phyloP scores from a whole-genome alignment of 2,329 filamentous ascomycete genomes.

The Ciborinia camelliae region DNA sequence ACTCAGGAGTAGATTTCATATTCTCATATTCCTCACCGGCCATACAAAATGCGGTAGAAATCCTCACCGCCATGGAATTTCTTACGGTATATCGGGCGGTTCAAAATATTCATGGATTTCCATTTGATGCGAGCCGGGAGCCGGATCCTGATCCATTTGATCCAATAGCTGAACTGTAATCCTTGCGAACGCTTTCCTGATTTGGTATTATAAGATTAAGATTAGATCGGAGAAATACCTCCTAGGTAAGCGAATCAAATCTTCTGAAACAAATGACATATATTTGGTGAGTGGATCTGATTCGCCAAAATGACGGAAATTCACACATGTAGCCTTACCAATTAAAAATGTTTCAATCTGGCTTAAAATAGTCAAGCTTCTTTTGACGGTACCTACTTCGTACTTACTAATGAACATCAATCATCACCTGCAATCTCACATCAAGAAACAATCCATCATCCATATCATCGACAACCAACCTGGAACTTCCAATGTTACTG shows the following conservation, averaged over 20 bases:
- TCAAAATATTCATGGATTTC: no score
- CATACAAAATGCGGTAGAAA: no score
- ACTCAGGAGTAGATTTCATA: no score
- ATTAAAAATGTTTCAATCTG: neutral
- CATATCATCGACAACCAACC: neutral
- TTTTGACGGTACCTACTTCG: no score
- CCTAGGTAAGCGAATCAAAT: neutral
- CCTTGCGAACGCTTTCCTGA: neutral
- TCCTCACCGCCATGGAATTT: no score
- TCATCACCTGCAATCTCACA: no score
- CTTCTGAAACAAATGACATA: neutral
- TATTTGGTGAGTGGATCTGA: neutral
- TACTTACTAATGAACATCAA: neutral
- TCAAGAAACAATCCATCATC: neutral
- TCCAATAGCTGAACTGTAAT: neutral
- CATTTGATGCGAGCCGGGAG: no score
- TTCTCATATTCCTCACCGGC: no score
- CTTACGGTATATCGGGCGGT: no score
- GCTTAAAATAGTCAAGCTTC: neutral
- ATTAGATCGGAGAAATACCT: neutral
- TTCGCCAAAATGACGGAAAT: slow-evolving; percentile 4
- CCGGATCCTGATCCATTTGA: neutral
- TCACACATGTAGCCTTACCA: neutral
- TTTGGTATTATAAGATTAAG: slow-evolving; percentile 5
- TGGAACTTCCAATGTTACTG: no score